Base-by-base conservation (phyloP, 2,329 filamentous ascomycete genomes). In the Botrytis porri region DNA sequence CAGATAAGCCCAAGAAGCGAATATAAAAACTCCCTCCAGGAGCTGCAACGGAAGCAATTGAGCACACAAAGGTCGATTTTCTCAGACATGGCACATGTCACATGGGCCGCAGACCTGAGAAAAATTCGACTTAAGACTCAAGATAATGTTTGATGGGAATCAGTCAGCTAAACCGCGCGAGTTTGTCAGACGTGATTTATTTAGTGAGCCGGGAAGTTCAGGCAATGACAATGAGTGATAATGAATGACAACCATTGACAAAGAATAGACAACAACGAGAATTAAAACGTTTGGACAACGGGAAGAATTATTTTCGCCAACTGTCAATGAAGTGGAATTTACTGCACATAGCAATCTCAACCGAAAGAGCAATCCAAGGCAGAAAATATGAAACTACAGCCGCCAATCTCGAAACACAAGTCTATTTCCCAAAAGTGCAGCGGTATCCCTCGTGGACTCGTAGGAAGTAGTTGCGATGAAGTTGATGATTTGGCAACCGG, bases 161-260 rank as follows among this genome's bases (percentile, higher is more conserved):
- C 12, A 48, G 0, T 48, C 9, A 3, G 1, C 2, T 0, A 48
- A 12, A 12, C 10, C 4, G 10, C 45, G 3, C 9, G 1, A 5
- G 14, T 25, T 48, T 25, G 9, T 4, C 8, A 45, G 18, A 22
- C 9, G 18, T 45, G 7, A 7, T 7, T 0, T 4, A 5, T 45
- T 22, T 9, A 8, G 8, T 48, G 8, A 22, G 20, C 20, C 1
- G 4, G 7, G 20, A 22, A 9, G 6, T 20, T 25, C 6, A n/a
- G 14, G 48, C 12, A 51, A 2, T n/a, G n/a, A n/a, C n/a, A n/a
- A n/a, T n/a, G n/a, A n/a, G n/a, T n/a, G n/a, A n/a, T 16, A 16
- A 51, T 14, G 22, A 51, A n/a, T 25, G 2, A 51, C 22, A 51
- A 25, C 12, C 0, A 51, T 12, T 25, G 45, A 48, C 9, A 25